Conservation (phyloP, 148 eudicot genomes). For the Camellia granthamiana region DNA sequence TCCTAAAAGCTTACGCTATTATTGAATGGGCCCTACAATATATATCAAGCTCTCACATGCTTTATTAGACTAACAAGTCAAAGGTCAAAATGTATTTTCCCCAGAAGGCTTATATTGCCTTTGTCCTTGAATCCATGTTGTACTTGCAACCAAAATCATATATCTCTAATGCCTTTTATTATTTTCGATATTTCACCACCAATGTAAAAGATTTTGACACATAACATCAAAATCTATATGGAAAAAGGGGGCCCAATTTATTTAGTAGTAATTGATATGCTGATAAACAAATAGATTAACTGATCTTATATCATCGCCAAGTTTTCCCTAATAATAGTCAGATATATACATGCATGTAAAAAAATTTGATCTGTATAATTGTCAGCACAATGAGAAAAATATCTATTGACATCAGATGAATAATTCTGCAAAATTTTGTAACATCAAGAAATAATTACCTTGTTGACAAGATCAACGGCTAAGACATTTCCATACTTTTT, state of each 20-base stretch:
- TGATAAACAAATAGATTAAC: background rate
- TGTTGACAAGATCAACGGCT: conserved; percentile 90
- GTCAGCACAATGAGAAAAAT: background rate
- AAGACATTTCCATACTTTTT: conserved; percentile 92
- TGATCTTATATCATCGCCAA: background rate
- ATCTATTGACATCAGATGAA: background rate
- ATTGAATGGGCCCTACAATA: background rate
- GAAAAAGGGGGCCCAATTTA: background rate
- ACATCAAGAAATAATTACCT: conserved; percentile 43
- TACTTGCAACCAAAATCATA: background rate
- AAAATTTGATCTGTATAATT: background rate
- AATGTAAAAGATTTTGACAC: too few species aligned
- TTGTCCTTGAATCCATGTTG: background rate
- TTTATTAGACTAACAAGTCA: background rate
- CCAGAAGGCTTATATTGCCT: background rate
- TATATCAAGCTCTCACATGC: background rate
- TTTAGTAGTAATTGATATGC: background rate
- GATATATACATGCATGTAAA: conserved; percentile 5
- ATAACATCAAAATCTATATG: too few species aligned
- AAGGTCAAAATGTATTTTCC: background rate
- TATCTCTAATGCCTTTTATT: background rate
- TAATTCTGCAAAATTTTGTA: conserved; percentile 3
- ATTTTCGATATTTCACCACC: background rate
- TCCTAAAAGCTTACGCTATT: background rate
- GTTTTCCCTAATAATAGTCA: background rate